Evolutionary conservation across 352 stramenopile species (phyloP).

Genomic region (Pseudoperonospora humuli): DNA sequence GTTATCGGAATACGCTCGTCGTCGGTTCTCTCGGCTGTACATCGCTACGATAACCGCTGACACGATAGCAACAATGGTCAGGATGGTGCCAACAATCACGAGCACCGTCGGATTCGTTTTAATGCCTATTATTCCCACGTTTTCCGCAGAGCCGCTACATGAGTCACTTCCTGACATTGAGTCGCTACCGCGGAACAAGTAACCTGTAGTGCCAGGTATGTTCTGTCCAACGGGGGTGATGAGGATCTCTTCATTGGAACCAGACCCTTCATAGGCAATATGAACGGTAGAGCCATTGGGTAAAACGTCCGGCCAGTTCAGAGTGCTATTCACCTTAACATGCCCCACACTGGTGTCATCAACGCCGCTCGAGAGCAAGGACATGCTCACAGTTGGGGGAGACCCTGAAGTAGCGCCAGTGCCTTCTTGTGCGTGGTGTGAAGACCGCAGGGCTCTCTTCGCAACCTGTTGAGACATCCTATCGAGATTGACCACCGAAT

Average conservation of each 20-base stretch:
- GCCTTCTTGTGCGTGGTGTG: slow-evolving; percentile 8
- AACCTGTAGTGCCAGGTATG: slow-evolving; percentile 3
- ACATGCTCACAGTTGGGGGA: slow-evolving; percentile 19
- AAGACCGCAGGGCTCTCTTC: neutral
- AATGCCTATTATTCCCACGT: slow-evolving; percentile 5
- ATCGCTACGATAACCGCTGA: slow-evolving; percentile 19
- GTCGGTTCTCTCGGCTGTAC: slow-evolving; percentile 22
- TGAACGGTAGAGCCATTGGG: slow-evolving; percentile 33
- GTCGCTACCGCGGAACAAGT: slow-evolving; percentile 10
- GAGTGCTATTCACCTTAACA: slow-evolving; percentile 23
- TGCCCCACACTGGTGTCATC: slow-evolving; percentile 24
- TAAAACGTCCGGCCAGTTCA: slow-evolving; percentile 32
- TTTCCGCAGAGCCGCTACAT: slow-evolving; percentile 5
- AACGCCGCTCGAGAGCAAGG: slow-evolving; percentile 23
- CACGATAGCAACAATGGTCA: slow-evolving; percentile 21
- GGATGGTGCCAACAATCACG: slow-evolving; percentile 20
- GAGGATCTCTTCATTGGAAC: slow-evolving; percentile 27
- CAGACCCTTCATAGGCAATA: slow-evolving; percentile 33
- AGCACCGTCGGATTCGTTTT: slow-evolving; percentile 15
- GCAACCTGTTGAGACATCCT: neutral
- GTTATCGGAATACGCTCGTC: slow-evolving; percentile 15
- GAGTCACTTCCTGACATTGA: slow-evolving; percentile 9
- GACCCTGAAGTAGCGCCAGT: slow-evolving; percentile 1
- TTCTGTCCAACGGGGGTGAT: slow-evolving; percentile 22
- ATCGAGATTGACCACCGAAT: slow-evolving; percentile 9